Base-by-base conservation (phyloP, 441 rosid genomes). In the Theobroma grandiflorum region DNA sequence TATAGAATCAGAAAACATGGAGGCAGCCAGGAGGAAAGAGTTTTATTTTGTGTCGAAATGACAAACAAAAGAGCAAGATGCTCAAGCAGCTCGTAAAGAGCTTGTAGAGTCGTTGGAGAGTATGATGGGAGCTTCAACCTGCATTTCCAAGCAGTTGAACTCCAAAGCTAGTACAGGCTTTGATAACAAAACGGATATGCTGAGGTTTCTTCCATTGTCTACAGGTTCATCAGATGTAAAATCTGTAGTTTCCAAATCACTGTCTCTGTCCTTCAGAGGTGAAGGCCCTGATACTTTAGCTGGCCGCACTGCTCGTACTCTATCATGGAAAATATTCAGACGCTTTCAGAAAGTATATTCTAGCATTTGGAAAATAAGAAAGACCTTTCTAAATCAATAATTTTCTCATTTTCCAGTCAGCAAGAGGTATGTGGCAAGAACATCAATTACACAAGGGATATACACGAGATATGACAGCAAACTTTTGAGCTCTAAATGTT, bases 121-220 rank as follows among this genome's bases (percentile, higher is more conserved):
- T 55, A 88, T 84, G 80, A 74, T 75, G 55, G 99, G 99, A 75
- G 97, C 93, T 85, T 95, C 93, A 62, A 97, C 99, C 83, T 82
- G 86, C 99, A 97, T 95, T 85, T 87, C 91, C 81, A 95, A 84
- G 86, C 86, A 76, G 65, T 79, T 91, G 80, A 97, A 90, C 79
- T 93, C 89, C 84, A 97, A 87, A 76, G 99, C 97, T 58, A 97
- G 50, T 66, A 97, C 77, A 73, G 99, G 99, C 79, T 86, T 92
- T 6, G 99, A 97, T 66, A 92, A 82, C 97, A 97, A 84, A 64
- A 97, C 91, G 0, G 91, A 89, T 76, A 85, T 62, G 83, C 91
- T 87, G 75, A 90, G 81, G 78, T 75, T 84, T 62, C 82, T 82
- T 57, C 59, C 86, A 61, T 82, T 83, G 64, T 89, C 89, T 8